These are phyloP conservation scores for Strobilomyces dryophilus DNA, from an alignment of 768 basidiomycete species.

Conservation along the genomic window DNA sequence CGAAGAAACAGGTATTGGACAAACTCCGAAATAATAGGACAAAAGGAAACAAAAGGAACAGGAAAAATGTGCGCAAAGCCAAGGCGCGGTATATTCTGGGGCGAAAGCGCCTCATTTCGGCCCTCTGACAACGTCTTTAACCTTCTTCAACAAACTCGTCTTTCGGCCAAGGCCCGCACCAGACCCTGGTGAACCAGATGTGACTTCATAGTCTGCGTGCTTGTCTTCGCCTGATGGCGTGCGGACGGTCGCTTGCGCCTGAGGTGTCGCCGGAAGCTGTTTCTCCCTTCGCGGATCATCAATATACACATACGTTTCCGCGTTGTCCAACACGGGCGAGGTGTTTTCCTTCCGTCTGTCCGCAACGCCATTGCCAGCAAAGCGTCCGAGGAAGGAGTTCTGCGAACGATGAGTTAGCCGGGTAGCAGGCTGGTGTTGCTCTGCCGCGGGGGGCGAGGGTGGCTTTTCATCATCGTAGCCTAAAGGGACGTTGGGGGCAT, in stretches of 20 bases:
- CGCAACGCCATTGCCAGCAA: constrained; percentile 37
- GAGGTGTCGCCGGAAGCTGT: constrained; percentile 45
- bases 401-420: constrained; percentile 71
- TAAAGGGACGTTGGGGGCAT: constrained; percentile 80
- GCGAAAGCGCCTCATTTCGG: constrained; percentile 32
- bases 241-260: constrained; percentile 21
- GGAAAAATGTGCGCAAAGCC: background rate
- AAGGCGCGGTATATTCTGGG: constrained; percentile 8
- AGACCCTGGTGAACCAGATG: constrained; percentile 34
- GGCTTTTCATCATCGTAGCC: constrained; percentile 39
- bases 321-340: constrained; percentile 28
- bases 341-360: constrained; percentile 30
- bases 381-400: constrained; percentile 75
- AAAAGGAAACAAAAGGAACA: background rate
- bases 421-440: constrained; percentile 20
- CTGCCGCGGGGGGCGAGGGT: constrained; percentile 41
- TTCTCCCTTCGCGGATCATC: constrained; percentile 51
- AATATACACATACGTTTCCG: constrained; percentile 67
- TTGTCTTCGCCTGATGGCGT: constrained; percentile 28
- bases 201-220: constrained; percentile 50
- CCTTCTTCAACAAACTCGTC: constrained; percentile 76
- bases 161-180: constrained; percentile 57
- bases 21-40: constrained; percentile 7
- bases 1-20: background rate
- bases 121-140: constrained; percentile 67